These are phyloP conservation scores for Colletotrichum sp. DNA, from an alignment of 2,329 filamentous ascomycete species.

Conservation along the genomic window DNA sequence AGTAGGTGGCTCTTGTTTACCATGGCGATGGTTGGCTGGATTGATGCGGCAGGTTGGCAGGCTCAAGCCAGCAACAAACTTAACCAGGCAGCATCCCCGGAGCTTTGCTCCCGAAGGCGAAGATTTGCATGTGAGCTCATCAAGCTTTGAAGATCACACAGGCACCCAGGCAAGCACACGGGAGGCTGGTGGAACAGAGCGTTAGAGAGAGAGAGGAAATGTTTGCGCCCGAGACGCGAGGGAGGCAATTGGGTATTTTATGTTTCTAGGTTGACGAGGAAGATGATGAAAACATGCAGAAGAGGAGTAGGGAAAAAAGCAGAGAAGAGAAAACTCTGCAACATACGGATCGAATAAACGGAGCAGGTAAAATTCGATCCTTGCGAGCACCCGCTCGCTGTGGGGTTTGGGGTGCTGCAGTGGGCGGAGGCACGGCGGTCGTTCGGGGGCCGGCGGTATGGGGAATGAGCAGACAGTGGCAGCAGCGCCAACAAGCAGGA, in stretches of 20 bases:
- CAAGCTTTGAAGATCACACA: slow-evolving; percentile 18
- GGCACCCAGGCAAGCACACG: slow-evolving; percentile 2
- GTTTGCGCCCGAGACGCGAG: neutral
- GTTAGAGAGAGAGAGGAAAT: neutral
- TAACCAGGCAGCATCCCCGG: slow-evolving; percentile 3
- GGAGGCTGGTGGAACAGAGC: neutral
- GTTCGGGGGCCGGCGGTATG: slow-evolving; percentile 6
- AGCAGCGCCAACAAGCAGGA: neutral
- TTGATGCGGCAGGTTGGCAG: neutral
- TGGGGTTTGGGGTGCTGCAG: slow-evolving; percentile 2
- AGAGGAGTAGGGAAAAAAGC: neutral
- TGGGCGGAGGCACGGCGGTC: slow-evolving; percentile 2
- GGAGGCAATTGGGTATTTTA: neutral
- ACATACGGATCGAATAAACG: slow-evolving; percentile 15
- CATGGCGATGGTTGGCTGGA: neutral
- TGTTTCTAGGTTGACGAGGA: neutral
- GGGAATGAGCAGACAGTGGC: neutral
- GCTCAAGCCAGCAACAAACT: slow-evolving; percentile 13
- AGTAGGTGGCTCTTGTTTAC: neutral
- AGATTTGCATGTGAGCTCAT: slow-evolving; percentile 22
- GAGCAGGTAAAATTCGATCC: slow-evolving; percentile 18
- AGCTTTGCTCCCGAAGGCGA: slow-evolving; percentile 13
- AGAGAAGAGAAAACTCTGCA: slow-evolving; percentile 16
- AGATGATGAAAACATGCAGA: neutral
- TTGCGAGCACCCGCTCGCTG: slow-evolving; percentile 9